Conservation (phyloP, 2,329 filamentous ascomycete genomes). For the Ceratocystis alfenasii region DNA sequence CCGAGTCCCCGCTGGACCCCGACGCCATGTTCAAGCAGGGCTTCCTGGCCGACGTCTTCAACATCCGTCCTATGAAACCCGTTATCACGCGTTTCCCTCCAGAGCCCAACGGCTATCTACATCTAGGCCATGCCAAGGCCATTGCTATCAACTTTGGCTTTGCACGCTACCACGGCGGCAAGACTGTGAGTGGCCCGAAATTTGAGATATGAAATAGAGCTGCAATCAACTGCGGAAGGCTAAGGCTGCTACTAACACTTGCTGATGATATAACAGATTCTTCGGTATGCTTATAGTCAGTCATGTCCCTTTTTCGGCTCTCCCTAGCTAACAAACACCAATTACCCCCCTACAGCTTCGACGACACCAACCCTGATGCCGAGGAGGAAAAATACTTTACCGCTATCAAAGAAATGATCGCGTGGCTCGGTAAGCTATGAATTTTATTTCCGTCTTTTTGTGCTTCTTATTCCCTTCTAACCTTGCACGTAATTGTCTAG, state of each 20-base stretch:
- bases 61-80: constrained; percentile 49
- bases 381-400: constrained; percentile 84
- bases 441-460: neutral
- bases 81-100: constrained; percentile 67
- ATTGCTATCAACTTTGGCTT: constrained; percentile 97
- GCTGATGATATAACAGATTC: constrained; percentile 4
- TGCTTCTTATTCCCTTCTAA: neutral
- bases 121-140: constrained; percentile 89
- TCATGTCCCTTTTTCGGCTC: neutral
- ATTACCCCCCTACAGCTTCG: constrained; percentile 44
- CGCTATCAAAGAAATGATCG: constrained; percentile 77
- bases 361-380: constrained; percentile 90
- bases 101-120: constrained; percentile 85
- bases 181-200: constrained; percentile 30
- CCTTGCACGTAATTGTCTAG: constrained; percentile 21
- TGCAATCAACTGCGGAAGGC: neutral
- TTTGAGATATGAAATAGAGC: constrained; percentile 4
- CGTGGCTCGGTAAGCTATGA: constrained; percentile 53
- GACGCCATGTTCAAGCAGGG: constrained; percentile 70
- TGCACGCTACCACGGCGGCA: constrained; percentile 68
- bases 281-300: constrained; percentile 14
- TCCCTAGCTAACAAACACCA: neutral
- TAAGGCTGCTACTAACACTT: neutral
- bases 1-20: constrained; percentile 33
- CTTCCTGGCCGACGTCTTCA: constrained; percentile 61